Base-by-base conservation (phyloP, 2,329 filamentous ascomycete species). In the Xylaria multiplex region DNA sequence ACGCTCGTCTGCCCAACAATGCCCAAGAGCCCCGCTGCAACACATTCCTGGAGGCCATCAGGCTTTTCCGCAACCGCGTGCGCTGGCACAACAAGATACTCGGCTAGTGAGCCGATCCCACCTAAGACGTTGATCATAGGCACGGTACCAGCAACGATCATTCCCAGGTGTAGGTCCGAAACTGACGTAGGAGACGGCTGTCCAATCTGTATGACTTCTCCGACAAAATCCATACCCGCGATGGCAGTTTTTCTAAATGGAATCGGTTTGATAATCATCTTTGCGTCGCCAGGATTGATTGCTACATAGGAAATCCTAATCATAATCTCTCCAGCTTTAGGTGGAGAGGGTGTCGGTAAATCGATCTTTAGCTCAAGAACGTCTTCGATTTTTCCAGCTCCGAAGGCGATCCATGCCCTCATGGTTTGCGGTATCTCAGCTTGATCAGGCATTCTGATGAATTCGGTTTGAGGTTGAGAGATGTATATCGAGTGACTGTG, bases 211-310 rank as follows among this genome's bases (percentile, higher is more conserved):
- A 79, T 71, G 9, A 81, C 70, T 55, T 73, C 72, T 46, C 77
- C 79, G 46, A 70, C 73, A 59, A 80, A 77, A 65, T 80, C 79
- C 19, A 79, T 71, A 6, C 73, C 75, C 0, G 77, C 73, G 1
- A 75, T 74, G n/a, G 77, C 67, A 8, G 66, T 62, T 40, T 70
- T 70, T 5, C 77, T 74, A 50, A 77, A 78, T 13, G 76, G 78
- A 11, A 78, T 53, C 69, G 76, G 67, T 30, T 69, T 54, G 30
- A 42, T 43, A 68, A 80, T 77, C 59, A 76, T 73, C 53, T 76
- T 70, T 7, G 77, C 58, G 66, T 80, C 78, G 61, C 73, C 78
- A 13, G 78, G 79, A 68, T 81, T 80, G 54, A 80, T 75, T 14
- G 78, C 73, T 3, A 77, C 76, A 67, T 79, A 73, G 8, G 74